These are phyloP conservation scores for Sclerotinia minor DNA, from an alignment of 2,329 filamentous ascomycete species.

Conservation along the genomic window DNA sequence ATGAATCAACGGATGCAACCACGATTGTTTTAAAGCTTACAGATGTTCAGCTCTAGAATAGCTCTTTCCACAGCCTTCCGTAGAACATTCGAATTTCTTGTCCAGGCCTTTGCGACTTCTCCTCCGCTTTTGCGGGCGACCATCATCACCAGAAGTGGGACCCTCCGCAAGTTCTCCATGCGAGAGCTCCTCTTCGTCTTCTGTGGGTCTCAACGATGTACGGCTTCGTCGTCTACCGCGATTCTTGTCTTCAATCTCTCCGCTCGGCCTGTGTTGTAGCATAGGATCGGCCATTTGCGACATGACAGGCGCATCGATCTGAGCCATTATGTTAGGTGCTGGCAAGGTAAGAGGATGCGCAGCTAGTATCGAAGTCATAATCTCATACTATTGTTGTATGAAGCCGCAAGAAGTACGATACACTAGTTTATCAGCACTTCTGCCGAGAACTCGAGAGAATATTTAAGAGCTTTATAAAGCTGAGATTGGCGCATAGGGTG, in stretches of 20 bases:
- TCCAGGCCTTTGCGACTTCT: slow-evolving; percentile 76
- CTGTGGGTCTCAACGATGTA: slow-evolving; percentile 34
- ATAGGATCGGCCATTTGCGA: slow-evolving; percentile 34
- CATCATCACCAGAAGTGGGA: slow-evolving; percentile 41
- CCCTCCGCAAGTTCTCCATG: slow-evolving; percentile 35
- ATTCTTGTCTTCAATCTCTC: slow-evolving; percentile 37
- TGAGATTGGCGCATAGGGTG: slow-evolving; percentile 21
- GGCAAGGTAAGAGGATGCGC: slow-evolving; percentile 36
- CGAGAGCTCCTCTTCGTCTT: slow-evolving; percentile 34
- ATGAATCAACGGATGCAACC: neutral
- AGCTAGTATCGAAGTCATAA: slow-evolving; percentile 42
- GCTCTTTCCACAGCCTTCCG: slow-evolving; percentile 88
- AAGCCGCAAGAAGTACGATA: slow-evolving; percentile 3
- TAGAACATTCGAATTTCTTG: slow-evolving; percentile 81
- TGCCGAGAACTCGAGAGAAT: neutral
- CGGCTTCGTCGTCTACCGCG: slow-evolving; percentile 40
- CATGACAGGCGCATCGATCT: slow-evolving; percentile 35
- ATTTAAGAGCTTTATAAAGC: slow-evolving; percentile 1
- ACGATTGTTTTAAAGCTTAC: slow-evolving; percentile 52
- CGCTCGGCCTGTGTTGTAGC: slow-evolving; percentile 33
- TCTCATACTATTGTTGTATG: slow-evolving; percentile 26
- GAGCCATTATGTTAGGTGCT: slow-evolving; percentile 34
- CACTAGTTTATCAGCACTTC: neutral
- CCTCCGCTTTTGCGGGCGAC: slow-evolving; percentile 54
- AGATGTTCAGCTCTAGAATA: slow-evolving; percentile 96